Base-by-base conservation (phyloP, 805 yeast genomes). In the Candida arabinofermentans region DNA sequence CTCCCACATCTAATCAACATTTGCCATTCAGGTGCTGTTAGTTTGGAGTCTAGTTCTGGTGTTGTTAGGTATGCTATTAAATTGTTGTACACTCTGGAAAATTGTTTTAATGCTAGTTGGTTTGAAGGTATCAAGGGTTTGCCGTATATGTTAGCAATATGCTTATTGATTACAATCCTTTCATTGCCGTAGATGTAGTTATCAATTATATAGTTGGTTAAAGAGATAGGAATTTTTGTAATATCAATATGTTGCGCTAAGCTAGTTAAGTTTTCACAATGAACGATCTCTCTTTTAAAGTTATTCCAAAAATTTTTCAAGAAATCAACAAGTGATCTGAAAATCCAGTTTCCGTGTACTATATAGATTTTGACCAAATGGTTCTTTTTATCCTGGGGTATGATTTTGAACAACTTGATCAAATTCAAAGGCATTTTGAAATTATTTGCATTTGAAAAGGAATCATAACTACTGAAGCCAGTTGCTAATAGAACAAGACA, bases 321-420 rank as follows among this genome's bases (percentile, higher is more conserved):
- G 19, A 88, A 73, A 40, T 85, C 89, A 13, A 84, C 75, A 27
- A 87, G 74, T 0, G 95, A 82, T 52, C 88, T 78, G 22, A 87
- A 76, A 64, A 90, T 76, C 93, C 96, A 89, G 36, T 85, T 83
- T 51, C 90, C 96, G 62, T 91, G 97, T 2, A 91, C 95, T 24
- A 90, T 74, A 48, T 82, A 84, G 3, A 88, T 69, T 54, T 79
- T 82, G 39, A 67, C 65, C 34, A 91, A 62, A 41, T 75, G 69
- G 39, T 74, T 72, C 45, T 77, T 75, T 34, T 72, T 64, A 5
- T 69, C 70, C 13, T 74, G 71, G 2, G 91, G 79, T 22, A 91
- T 71, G 48, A 76, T 64, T 47, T 70, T 72, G 34, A 77, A 57
- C 36, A 77, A 70, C 52, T 70, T 71, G 37, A 75, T 55, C 12